Base-by-base conservation (phyloP, 371 early-diverging fungal genomes). In the Chytridiales sp. region DNA sequence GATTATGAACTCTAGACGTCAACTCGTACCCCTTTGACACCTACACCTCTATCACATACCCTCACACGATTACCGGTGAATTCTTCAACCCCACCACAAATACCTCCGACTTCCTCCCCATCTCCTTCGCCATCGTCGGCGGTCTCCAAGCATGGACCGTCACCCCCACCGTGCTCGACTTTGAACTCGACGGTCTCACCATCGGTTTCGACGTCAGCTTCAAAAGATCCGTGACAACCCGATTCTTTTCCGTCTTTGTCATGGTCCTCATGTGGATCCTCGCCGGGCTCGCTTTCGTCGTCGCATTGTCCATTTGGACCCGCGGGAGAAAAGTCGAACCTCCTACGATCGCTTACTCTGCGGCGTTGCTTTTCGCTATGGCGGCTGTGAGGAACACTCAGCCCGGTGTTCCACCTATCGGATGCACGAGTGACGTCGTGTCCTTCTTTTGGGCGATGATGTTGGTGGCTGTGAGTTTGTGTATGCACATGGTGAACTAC, bases 251-350 rank as follows among this genome's bases (percentile, higher is more conserved):
- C 1, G 29, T 63, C 42, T 27, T 73, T 26, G 32, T 73, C 19
- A 47, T 62, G 8, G 29, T 66, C 15, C 29, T 55, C 49, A 61
- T 67, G 65, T 73, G 74, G 74, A 47, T 59, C 15, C 59, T 73
- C n/a, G 63, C 65, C 1, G 42, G 69, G 15, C 21, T 49, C 1
- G 59, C 61, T 13, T 30, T 66, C 9, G 36, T 43, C 6, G 38
- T 70, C 2, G 56, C 70, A 21, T n/a, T 52, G 29, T 47, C 56
- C 3, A 36, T 73, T 4, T 73, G 70, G 70, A 32, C 67, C 32
- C 39, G 52, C 15, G 61, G 58, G 4, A 21, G 70, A 26, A 69
- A 73, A 50, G 74, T 70, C 22, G 74, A 73, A 44, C 70, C 74
- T 9, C 69, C 74, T 19, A 64, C 65, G 0, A 70, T 73, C 32